Evolutionary conservation across 305 asterid species (phyloP).

Genomic region (Striga hermonthica): DNA sequence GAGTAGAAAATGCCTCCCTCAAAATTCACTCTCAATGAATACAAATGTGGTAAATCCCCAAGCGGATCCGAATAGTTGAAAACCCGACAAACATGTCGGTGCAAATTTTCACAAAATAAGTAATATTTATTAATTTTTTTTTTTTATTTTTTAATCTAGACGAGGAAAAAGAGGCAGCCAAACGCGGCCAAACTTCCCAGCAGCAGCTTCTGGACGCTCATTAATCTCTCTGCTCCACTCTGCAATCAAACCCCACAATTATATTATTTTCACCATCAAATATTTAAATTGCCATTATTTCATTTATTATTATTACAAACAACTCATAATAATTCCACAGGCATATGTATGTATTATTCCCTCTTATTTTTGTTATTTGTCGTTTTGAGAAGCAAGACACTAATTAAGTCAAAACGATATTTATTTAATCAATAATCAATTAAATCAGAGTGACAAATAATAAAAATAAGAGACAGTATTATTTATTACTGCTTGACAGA

Average conservation of each 20-base stretch:
- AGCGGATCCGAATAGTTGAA: slow-evolving; percentile 8
- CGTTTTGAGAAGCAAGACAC: no score
- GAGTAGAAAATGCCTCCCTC: not conserved
- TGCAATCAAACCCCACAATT: slow-evolving; percentile 35
- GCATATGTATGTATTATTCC: not conserved
- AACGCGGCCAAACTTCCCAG: slow-evolving; percentile 45
- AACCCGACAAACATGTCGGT: slow-evolving; percentile 1
- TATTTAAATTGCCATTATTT: not conserved
- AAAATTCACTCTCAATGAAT: not conserved
- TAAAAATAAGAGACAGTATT: no score
- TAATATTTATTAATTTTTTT: not conserved
- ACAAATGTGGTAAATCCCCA: slow-evolving; percentile 21
- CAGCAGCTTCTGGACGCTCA: slow-evolving; percentile 34
- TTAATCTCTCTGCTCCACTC: slow-evolving; percentile 57
- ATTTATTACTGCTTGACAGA: no score
- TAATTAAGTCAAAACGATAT: no score
- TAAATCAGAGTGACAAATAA: no score
- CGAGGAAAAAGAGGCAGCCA: slow-evolving; percentile 41
- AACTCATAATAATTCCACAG: not conserved
- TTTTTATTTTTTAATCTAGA: slow-evolving; percentile 18
- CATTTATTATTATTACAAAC: not conserved
- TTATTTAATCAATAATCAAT: no score
- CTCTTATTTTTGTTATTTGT: no score
- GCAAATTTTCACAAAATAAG: not conserved
- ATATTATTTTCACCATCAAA: not conserved